Evolutionary conservation across 192 early-diverging fungal species (phyloP), one percentile per base, ranked within the genome.

Genomic region (Coemansia sp.): DNA sequence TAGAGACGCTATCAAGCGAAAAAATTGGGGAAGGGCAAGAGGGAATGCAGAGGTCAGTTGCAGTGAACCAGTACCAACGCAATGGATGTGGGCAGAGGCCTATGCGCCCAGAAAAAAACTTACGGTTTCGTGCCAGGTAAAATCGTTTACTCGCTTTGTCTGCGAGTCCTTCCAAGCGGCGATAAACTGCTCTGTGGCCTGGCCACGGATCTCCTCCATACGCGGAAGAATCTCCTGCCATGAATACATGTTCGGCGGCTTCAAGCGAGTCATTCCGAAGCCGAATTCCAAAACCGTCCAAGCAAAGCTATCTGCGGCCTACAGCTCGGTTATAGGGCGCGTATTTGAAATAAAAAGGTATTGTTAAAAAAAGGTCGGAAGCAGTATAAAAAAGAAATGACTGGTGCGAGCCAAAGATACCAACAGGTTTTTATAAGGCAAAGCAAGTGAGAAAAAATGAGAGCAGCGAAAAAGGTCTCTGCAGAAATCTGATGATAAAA

Each of bases 81-180:
- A 6, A 13, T 42, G 39, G 39, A 18, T 42, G 39, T 42, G 14
- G 8, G 8, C 30, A 42, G 13, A 18, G 39, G 39, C 14, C 27
- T 25, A 54, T 54, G 52, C 16, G 19, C 28, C 25, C n/a, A n/a
- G n/a, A n/a, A n/a, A n/a, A n/a, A 16, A 35, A 35, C 75, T 71
- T 80, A 80, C 77, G 8, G 71, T 80, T 67, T 80, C 77, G n/a
- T 80, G 77, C 77, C 77, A 80, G 42, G 67, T 64, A 80, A 80
- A 80, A 59, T 66, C 68, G 35, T 65, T 60, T 16, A 58, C 60
- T 27, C 58, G 32, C 14, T 48, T 67, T 24, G 68, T 24, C 54
- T 58, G 57, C 22, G 77, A 62, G 67, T 39, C 60, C 58, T 60
- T 61, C 77, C 77, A 80, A 29, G 77, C 68, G 27, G 54, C 61